These are phyloP conservation scores for Mucuna pruriens DNA, from an alignment of 306 rosid genomes.

Conservation along the genomic window DNA sequence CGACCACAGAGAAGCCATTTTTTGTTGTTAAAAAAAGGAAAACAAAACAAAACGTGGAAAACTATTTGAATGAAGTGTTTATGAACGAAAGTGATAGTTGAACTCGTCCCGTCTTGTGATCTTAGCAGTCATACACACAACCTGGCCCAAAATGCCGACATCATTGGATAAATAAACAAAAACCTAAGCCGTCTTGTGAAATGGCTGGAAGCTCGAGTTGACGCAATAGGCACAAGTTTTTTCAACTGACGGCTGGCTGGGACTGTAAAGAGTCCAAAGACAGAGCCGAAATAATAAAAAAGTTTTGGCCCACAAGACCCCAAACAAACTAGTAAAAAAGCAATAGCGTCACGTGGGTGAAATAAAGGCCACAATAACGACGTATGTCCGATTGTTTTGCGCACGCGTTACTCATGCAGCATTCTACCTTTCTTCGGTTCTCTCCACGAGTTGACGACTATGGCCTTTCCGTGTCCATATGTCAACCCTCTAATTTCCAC, in stretches of 20 bases:
- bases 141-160: slow-evolving; percentile 6
- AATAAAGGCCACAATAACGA: not conserved
- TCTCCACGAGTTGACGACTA: not conserved
- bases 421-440: not conserved
- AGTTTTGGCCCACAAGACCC: slow-evolving; percentile 10
- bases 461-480: slow-evolving; percentile 1
- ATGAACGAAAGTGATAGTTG: not conserved
- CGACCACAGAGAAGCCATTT: not conserved
- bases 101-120: not conserved
- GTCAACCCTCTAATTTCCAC: slow-evolving; percentile 30
- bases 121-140: not conserved
- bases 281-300: slow-evolving; percentile 3
- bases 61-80: not conserved
- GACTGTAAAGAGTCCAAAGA: not conserved
- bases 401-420: slow-evolving; percentile 69
- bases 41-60: not conserved
- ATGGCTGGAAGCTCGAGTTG: not conserved
- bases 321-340: not conserved
- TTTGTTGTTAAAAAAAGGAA: not conserved
- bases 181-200: not conserved
- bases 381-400: slow-evolving; percentile 34
- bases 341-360: not conserved
- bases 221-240: not conserved
- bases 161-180: not conserved
- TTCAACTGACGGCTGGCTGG: not conserved